Evolutionary conservation across 208 protist genomes (phyloP).

Genomic region (Trypanosoma cruzi): DNA sequence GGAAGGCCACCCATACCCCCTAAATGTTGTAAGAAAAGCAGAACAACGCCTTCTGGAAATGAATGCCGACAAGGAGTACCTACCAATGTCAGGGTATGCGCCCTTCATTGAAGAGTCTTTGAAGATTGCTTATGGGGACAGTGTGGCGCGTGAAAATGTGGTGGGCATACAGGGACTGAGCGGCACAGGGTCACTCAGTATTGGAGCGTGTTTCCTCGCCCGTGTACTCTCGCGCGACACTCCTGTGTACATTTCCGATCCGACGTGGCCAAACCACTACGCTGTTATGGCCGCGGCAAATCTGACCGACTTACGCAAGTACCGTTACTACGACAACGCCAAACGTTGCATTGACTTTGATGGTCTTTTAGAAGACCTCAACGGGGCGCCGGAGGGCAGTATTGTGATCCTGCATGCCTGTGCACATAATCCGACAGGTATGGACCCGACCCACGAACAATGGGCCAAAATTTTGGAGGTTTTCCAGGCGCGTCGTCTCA

Average conservation of each 20-base stretch:
- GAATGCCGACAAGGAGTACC: conserved; percentile 97
- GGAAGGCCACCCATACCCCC: conserved; percentile 93
- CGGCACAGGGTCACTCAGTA: conserved; percentile 87
- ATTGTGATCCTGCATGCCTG: conserved; percentile 97
- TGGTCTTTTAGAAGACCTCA: conserved; percentile 81
- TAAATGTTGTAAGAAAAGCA: conserved; percentile 91
- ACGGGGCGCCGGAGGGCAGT: conserved; percentile 73
- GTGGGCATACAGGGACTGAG: conserved; percentile 86
- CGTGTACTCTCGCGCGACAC: conserved; percentile 32
- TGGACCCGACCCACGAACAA: conserved; percentile 95
- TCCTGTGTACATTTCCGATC: conserved; percentile 79
- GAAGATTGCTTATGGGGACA: conserved; percentile 91
- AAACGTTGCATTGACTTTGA: conserved; percentile 83
- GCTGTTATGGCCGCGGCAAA: conserved; percentile 61
- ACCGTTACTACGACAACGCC: conserved; percentile 81
- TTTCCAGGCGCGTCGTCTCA: conserved; percentile 76
- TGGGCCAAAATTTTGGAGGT: conserved; percentile 95
- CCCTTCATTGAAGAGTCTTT: conserved; percentile 84
- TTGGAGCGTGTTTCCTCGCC: conserved; percentile 69
- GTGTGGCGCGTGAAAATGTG: conserved; percentile 53
- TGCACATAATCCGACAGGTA: conserved; percentile 99
- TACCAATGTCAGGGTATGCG: conserved; percentile 93
- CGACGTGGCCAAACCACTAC: conserved; percentile 91
- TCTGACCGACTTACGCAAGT: conserved; percentile 60
- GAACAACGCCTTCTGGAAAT: conserved; percentile 67